phyloP scores from a whole-genome alignment of 345 rosid genomes.

The Eucalyptus erythrocorys region DNA sequence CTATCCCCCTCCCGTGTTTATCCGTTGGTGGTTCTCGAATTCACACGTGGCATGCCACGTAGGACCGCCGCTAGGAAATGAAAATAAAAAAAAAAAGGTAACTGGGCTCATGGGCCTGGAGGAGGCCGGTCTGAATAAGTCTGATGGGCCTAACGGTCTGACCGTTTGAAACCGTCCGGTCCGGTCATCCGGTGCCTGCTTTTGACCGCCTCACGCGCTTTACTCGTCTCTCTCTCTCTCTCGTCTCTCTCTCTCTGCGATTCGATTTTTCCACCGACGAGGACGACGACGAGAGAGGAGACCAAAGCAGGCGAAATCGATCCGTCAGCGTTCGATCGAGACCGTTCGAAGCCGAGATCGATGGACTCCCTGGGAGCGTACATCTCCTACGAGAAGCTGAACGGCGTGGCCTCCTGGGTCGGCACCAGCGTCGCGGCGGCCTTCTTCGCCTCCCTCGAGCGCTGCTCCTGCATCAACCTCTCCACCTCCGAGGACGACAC shows the following conservation, averaged over 20 bases:
- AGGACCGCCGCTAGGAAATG: not conserved
- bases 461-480: conserved; percentile 37
- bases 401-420: conserved; percentile 21
- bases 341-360: not conserved
- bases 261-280: not conserved
- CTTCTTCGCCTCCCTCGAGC: conserved; percentile 38
- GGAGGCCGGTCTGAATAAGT: not conserved
- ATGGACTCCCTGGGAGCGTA: conserved; percentile 14
- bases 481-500: conserved; percentile 30
- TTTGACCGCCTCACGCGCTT: not conserved
- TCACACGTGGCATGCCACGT: conserved; percentile 27
- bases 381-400: conserved; percentile 26
- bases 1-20: conserved; percentile 1
- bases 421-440: conserved; percentile 39
- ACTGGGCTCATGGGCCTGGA: not conserved
- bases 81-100: not conserved
- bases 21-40: conserved; percentile 4
- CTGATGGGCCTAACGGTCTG: not conserved
- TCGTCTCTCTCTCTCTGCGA: not conserved
- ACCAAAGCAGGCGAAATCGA: not conserved
- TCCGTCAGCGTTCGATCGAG: not conserved
- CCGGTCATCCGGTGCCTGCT: not conserved
- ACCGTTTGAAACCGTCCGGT: not conserved
- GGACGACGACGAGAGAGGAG: not conserved
- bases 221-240: not conserved